These are phyloP conservation scores for Puccinia brachypodii DNA, from an alignment of 1,284 basidiomycete species.

Conservation along the genomic window DNA sequence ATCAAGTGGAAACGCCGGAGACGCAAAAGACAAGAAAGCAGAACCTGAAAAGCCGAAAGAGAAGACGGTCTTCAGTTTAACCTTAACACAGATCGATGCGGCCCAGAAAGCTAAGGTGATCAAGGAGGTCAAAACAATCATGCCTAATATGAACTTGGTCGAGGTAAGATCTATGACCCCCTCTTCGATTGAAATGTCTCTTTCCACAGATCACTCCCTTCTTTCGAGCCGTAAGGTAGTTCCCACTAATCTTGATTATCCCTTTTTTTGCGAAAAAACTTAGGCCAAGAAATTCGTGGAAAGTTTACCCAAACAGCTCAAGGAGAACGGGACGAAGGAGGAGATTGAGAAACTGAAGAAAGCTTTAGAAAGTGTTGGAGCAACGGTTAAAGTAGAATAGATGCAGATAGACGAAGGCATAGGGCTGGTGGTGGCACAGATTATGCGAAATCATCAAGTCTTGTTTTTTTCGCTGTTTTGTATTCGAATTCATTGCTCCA, in stretches of 20 bases:
- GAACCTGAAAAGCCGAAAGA: conserved; percentile 92
- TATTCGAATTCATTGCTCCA: background rate
- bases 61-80: conserved; percentile 96
- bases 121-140: conserved; percentile 91
- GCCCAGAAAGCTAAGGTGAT: conserved; percentile 94
- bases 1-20: conserved; percentile 64
- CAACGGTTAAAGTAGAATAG: conserved; percentile 65
- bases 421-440: background rate
- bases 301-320: conserved; percentile 86
- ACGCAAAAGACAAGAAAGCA: conserved; percentile 51
- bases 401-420: background rate
- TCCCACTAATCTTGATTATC: background rate
- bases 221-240: conserved; percentile 20
- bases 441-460: background rate
- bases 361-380: conserved; percentile 84
- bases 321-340: conserved; percentile 95
- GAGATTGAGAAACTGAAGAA: conserved; percentile 96
- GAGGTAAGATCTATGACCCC: conserved; percentile 66
- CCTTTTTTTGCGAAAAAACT: conserved; percentile 43
- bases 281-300: conserved; percentile 99
- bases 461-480: background rate
- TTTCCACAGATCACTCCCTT: conserved; percentile 13
- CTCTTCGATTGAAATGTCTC: background rate
- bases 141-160: conserved; percentile 90
- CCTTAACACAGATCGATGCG: conserved; percentile 86